Evolutionary conservation across 495 filamentous ascomycete species (phyloP).

Genomic region (Lindgomyces ingoldianus): DNA sequence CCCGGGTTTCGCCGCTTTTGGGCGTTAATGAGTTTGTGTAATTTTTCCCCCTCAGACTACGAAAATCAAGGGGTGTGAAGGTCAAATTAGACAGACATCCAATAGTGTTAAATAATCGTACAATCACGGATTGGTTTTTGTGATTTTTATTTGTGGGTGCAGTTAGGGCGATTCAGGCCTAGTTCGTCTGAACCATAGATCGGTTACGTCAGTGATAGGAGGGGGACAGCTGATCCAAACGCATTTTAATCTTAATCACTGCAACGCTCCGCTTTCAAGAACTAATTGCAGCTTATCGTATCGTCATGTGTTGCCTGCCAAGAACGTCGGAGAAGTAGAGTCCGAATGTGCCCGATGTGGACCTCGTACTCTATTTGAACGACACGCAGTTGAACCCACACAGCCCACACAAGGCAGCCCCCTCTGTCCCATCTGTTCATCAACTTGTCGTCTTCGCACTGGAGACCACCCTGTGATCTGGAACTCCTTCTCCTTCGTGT

Average conservation of each 20-base stretch:
- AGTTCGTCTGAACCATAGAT: neutral
- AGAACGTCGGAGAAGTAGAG: neutral
- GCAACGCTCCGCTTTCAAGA: too few species aligned
- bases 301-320: too few species aligned
- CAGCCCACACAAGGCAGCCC: neutral
- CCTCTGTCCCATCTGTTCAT: neutral
- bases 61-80: neutral
- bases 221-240: too few species aligned
- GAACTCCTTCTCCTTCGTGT: neutral
- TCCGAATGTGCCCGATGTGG: neutral
- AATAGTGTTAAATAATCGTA: neutral
- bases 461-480: neutral
- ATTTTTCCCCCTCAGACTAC: neutral
- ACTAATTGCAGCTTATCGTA: too few species aligned
- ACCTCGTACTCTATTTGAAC: neutral
- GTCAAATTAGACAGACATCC: neutral
- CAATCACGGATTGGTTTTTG: neutral
- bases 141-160: neutral
- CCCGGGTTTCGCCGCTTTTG: neutral
- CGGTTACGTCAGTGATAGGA: neutral
- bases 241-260: too few species aligned
- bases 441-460: neutral
- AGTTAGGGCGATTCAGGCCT: neutral
- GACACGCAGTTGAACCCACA: neutral
- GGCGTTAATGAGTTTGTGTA: constrained; percentile 7